phyloP scores from a whole-genome alignment of 306 rosid species.

The Trifolium pratense region DNA sequence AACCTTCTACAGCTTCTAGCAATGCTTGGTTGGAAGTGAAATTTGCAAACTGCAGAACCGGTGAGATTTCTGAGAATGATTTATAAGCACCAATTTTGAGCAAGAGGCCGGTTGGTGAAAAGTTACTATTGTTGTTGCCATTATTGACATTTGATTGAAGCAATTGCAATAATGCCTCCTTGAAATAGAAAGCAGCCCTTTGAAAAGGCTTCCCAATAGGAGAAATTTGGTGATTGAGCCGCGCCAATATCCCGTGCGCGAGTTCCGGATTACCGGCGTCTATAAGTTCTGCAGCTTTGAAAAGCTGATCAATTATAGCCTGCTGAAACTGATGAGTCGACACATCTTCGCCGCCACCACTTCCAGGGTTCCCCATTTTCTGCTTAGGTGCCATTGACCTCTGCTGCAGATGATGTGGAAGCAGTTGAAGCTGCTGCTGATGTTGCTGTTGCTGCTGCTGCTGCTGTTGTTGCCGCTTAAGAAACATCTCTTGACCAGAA shows the following conservation, averaged over 20 bases:
- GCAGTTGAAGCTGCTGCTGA: constrained; percentile 56
- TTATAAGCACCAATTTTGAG: constrained; percentile 88
- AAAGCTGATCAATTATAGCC: constrained; percentile 67
- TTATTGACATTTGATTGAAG: constrained; percentile 49
- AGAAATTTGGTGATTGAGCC: constrained; percentile 99
- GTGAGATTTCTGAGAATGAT: constrained; percentile 86
- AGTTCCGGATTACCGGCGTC: constrained; percentile 78
- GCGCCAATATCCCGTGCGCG: constrained; percentile 99
- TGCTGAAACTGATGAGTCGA: constrained; percentile 75
- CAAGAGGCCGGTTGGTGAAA: constrained; percentile 67
- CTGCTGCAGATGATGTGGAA: constrained; percentile 54
- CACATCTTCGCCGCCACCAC: constrained; percentile 55
- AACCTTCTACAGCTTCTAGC: constrained; percentile 81
- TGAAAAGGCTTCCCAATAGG: constrained; percentile 91
- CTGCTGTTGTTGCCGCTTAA: constrained; percentile 53
- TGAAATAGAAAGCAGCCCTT: constrained; percentile 90
- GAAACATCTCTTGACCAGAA: constrained; percentile 58
- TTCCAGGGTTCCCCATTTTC: constrained; percentile 50
- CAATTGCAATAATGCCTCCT: constrained; percentile 79
- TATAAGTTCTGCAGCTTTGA: constrained; percentile 82
- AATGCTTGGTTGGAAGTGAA: constrained; percentile 89
- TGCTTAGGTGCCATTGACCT: constrained; percentile 55
- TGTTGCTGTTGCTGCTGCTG: constrained; percentile 54
- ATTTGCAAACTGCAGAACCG: constrained; percentile 85
- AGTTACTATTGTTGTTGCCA: constrained; percentile 39